These are phyloP conservation scores for Eucalyptus coolabah DNA, from an alignment of 345 rosid species.

Conservation along the genomic window DNA sequence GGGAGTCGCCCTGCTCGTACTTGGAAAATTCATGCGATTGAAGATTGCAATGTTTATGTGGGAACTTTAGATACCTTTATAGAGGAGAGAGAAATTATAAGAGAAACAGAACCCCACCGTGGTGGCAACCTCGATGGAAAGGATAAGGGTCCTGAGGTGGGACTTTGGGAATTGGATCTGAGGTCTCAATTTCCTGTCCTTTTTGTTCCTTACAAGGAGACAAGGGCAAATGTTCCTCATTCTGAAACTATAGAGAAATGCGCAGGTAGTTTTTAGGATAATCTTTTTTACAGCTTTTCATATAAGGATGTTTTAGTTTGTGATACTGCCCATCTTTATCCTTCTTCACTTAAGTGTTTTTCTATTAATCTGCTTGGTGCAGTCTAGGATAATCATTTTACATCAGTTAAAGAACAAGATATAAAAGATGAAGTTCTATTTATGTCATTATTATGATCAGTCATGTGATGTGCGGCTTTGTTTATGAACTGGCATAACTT, in stretches of 20 bases:
- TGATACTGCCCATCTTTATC: background rate
- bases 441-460: background rate
- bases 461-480: background rate
- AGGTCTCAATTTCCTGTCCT: slow-evolving; percentile 75
- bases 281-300: background rate
- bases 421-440: background rate
- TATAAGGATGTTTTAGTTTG: background rate
- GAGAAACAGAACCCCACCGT: slow-evolving; percentile 50
- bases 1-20: slow-evolving; percentile 97
- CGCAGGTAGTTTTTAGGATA: slow-evolving; percentile 23
- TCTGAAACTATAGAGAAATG: slow-evolving; percentile 76
- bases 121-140: slow-evolving; percentile 43
- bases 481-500: background rate
- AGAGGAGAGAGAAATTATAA: slow-evolving; percentile 73
- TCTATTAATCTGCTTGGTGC: background rate
- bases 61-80: slow-evolving; percentile 88
- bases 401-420: background rate
- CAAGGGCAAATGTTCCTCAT: slow-evolving; percentile 41
- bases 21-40: slow-evolving; percentile 79
- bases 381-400: background rate
- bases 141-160: slow-evolving; percentile 42
- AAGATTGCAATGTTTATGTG: slow-evolving; percentile 92
- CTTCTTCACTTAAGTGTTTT: background rate
- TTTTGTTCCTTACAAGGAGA: slow-evolving; percentile 57
- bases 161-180: slow-evolving; percentile 72